Conservation (phyloP, 106 monocot genomes). For the Dendrobium catenatum region DNA sequence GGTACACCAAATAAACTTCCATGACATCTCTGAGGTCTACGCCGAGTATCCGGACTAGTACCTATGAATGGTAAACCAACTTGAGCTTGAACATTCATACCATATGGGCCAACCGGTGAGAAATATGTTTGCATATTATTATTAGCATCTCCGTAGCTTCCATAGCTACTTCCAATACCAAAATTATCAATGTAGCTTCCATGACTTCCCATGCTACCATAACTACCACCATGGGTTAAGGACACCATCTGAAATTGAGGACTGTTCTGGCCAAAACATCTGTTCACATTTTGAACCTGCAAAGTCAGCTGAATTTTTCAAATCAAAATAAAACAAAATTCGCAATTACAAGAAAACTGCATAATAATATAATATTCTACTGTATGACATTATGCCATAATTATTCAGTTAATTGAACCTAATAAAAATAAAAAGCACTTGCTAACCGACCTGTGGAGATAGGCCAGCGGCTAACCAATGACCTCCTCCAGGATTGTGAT, state of each 20-base stretch:
- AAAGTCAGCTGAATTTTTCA: conserved; percentile 9
- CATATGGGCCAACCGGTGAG: conserved; percentile 61
- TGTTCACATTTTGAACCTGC: conserved; percentile 62
- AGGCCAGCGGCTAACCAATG: conserved; percentile 88
- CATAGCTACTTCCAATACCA: conserved; percentile 62
- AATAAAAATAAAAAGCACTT: background rate
- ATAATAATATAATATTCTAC: background rate
- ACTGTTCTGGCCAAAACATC: conserved; percentile 37
- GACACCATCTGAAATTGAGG: conserved; percentile 58
- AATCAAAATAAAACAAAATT: conserved; percentile 3
- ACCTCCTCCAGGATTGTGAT: conserved; percentile 75
- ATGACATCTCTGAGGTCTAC: conserved; percentile 46
- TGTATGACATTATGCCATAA: background rate
- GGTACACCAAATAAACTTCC: conserved; percentile 46
- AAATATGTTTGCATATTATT: conserved; percentile 42
- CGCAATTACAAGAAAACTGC: background rate
- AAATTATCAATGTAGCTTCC: conserved; percentile 73
- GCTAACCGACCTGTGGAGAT: conserved; percentile 76
- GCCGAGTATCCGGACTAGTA: conserved; percentile 68
- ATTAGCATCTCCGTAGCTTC: conserved; percentile 75
- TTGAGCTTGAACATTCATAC: conserved; percentile 57
- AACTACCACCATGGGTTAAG: conserved; percentile 69
- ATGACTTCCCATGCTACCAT: conserved; percentile 83
- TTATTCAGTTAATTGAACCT: background rate
- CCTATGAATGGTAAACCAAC: conserved; percentile 61